Evolutionary conservation across 2,329 filamentous ascomycete species (phyloP).

Genomic region (Pseudodiploospora longispora): DNA sequence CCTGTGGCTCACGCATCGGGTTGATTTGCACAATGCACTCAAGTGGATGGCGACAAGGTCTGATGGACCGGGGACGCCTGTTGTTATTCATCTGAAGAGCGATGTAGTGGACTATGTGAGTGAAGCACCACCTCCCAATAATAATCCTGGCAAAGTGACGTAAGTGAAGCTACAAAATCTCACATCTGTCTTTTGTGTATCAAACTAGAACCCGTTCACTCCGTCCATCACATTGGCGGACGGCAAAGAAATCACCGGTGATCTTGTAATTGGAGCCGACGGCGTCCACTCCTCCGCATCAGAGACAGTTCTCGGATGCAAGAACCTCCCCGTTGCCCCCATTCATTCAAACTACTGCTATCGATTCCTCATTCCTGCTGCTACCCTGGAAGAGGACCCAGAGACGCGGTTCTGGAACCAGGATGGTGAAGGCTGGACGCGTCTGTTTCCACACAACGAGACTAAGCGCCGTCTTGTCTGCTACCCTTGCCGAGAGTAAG

Average conservation of each 20-base stretch:
- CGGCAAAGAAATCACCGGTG: slow-evolving; percentile 21
- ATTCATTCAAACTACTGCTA: slow-evolving; percentile 25
- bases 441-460: slow-evolving; percentile 16
- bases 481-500: slow-evolving; percentile 26
- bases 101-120: slow-evolving; percentile 20
- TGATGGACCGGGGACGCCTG: slow-evolving; percentile 18
- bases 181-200: no score
- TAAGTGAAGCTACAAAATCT: no score
- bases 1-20: slow-evolving; percentile 29
- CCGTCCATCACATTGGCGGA: slow-evolving; percentile 20
- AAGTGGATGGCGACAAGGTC: slow-evolving; percentile 23
- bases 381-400: slow-evolving; percentile 21
- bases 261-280: slow-evolving; percentile 37
- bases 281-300: slow-evolving; percentile 30
- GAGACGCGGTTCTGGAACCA: slow-evolving; percentile 23
- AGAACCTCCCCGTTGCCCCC: slow-evolving; percentile 17
- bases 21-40: slow-evolving; percentile 31
- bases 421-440: slow-evolving; percentile 16
- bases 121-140: not conserved
- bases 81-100: slow-evolving; percentile 15
- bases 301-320: slow-evolving; percentile 18
- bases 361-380: slow-evolving; percentile 25
- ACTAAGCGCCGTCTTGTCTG: slow-evolving; percentile 20
- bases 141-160: no score
- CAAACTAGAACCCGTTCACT: slow-evolving; percentile 14